phyloP scores from a whole-genome alignment of 441 rosid genomes.

The Cnidoscolus chayamansa region DNA sequence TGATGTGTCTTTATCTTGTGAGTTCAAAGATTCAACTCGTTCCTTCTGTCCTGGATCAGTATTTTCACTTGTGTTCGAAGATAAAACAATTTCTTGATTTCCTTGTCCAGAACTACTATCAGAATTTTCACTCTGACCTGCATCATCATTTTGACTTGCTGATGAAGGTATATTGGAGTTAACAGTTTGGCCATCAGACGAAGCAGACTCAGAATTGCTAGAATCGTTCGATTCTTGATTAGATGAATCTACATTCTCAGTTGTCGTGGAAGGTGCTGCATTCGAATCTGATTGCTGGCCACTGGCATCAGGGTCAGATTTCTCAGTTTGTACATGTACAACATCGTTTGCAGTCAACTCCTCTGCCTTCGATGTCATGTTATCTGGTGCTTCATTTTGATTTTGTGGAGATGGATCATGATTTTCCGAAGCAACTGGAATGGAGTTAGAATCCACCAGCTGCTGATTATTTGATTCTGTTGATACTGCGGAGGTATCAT shows the following conservation, averaged over 20 bases:
- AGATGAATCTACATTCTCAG: conserved; percentile 34
- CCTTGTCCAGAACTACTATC: conserved; percentile 31
- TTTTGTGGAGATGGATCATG: conserved; percentile 19
- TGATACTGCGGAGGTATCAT: conserved; percentile 25
- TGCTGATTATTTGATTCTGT: conserved; percentile 35
- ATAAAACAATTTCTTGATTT: conserved; percentile 31
- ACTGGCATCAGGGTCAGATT: conserved; percentile 37
- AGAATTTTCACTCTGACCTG: conserved; percentile 28
- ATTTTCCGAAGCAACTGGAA: conserved; percentile 15
- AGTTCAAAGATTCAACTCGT: conserved; percentile 35
- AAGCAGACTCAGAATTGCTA: conserved; percentile 21
- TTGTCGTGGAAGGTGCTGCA: conserved; percentile 36
- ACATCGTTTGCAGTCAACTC: conserved; percentile 29
- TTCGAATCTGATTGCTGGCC: conserved; percentile 45
- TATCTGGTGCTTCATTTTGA: conserved; percentile 30
- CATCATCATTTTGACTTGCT: conserved; percentile 24
- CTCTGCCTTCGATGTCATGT: conserved; percentile 24
- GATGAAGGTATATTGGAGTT: conserved; percentile 22
- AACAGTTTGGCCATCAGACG: conserved; percentile 30
- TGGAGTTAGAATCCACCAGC: conserved; percentile 25
- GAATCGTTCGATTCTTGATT: conserved; percentile 39
- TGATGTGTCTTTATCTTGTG: conserved; percentile 34
- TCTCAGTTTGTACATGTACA: conserved; percentile 38
- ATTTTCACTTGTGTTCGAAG: conserved; percentile 33
- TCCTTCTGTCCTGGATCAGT: conserved; percentile 39